A percentile compares a stretch with the other conserved stretches of the same genome.
phyloP scores from a whole-genome alignment of 768 basidiomycete genomes.

The Agaricus sinodeliciosus region DNA sequence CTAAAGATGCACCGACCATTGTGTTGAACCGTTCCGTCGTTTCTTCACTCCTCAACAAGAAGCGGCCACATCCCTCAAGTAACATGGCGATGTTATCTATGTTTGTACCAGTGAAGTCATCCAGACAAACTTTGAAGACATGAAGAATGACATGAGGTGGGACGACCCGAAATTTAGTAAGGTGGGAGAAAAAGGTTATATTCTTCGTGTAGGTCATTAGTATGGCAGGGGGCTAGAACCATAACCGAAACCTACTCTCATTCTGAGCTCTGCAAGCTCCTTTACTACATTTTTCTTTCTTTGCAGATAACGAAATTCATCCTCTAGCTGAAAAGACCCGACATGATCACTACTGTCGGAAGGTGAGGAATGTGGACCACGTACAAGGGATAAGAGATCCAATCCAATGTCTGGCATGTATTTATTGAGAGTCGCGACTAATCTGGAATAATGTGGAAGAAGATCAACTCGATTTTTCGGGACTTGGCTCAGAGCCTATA shows the following conservation, averaged over 20 bases:
- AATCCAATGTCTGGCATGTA: constrained; percentile 93
- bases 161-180: constrained; percentile 94
- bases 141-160: constrained; percentile 90
- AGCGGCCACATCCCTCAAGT: constrained; percentile 91
- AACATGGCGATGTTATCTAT: constrained; percentile 90
- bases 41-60: constrained; percentile 80
- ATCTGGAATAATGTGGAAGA: constrained; percentile 85
- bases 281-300: constrained; percentile 89
- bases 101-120: constrained; percentile 90
- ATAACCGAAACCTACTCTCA: constrained; percentile 52
- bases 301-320: constrained; percentile 94
- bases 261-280: constrained; percentile 78
- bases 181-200: constrained; percentile 76
- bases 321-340: constrained; percentile 62
- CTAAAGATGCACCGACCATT: constrained; percentile 54
- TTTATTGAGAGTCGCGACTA: constrained; percentile 80
- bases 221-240: background rate
- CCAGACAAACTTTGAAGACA: constrained; percentile 94
- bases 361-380: constrained; percentile 20
- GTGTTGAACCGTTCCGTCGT: constrained; percentile 81
- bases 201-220: constrained; percentile 46
- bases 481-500: constrained; percentile 73
- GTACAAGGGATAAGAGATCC: constrained; percentile 74
- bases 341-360: background rate
- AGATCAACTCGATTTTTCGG: constrained; percentile 87